Evolutionary conservation across 805 yeast species (phyloP).

Genomic region (Pichia pseudocactophila): DNA sequence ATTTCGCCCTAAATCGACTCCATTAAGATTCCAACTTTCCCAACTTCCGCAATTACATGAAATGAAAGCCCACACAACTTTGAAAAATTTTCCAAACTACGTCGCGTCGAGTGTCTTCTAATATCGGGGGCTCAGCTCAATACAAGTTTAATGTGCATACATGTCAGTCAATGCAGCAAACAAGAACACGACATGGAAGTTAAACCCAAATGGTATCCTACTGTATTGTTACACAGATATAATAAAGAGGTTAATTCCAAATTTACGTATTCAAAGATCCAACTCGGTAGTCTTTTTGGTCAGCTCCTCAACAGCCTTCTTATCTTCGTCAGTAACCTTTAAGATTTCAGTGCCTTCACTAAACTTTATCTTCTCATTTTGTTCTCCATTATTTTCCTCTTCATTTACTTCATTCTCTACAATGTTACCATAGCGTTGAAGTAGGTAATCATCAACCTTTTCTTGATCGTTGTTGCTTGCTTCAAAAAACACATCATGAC

Average conservation of each 20-base stretch:
- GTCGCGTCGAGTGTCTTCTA: neutral
- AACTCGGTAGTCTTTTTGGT: conserved; percentile 24
- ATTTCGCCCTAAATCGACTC: neutral
- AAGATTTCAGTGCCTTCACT: conserved; percentile 45
- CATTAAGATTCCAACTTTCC: neutral
- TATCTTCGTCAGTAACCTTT: conserved; percentile 38
- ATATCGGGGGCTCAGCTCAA: no score
- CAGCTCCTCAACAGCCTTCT: conserved; percentile 31
- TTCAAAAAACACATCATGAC: conserved; percentile 80
- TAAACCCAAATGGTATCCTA: neutral
- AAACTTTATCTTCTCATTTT: conserved; percentile 22
- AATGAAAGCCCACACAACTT: no score
- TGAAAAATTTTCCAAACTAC: neutral
- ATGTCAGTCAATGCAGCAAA: no score
- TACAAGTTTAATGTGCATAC: no score
- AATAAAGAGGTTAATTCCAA: no score
- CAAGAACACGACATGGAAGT: no score
- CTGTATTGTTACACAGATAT: no score
- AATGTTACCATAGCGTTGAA: conserved; percentile 57
- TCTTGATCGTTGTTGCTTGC: conserved; percentile 75
- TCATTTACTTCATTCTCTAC: conserved; percentile 45
- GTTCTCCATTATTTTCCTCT: conserved; percentile 29
- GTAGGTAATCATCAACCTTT: conserved; percentile 69
- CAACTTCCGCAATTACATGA: neutral
- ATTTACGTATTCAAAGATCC: neutral